Base-by-base conservation (phyloP, 805 yeast genomes). In the Saturnispora quitensis region DNA sequence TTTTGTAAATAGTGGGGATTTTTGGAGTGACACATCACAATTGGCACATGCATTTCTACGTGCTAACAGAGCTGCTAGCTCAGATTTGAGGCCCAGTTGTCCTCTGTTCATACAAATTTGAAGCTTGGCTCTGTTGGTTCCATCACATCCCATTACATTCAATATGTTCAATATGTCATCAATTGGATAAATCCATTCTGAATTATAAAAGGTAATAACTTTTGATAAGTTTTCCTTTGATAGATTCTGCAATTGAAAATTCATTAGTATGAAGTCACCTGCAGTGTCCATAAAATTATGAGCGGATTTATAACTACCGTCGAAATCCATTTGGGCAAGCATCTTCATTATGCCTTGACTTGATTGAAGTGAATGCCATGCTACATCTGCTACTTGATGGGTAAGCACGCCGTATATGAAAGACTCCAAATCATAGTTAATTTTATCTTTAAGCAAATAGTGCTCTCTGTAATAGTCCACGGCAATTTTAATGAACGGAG, bases 311-410 rank as follows among this genome's bases (percentile, higher is more conserved):
- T 60, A 57, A 53, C 75, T 73, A 0, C 81, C 83, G 51, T 66
- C 71, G 59, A 82, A 84, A 53, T 84, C 89, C 33, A 73, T 62
- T 24, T 68, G 69, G 0, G 81, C 69, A 52, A 82, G 56, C 58
- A 73, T 73, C 38, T 70, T 62, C 36, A 84, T 62, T n/a, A 84
- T 58, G 0, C 89, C 89, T 54, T 78, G 75, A 13, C 71, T 63
- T 33, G 78, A 62, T 3, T 77, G 69, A 5, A 81, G 61, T 0
- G 86, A 81, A 61, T 83, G 89, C 89, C 89, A 83, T 25, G 82
- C 71, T 0, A 80, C 74, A 57, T 84, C 89, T 3, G 82, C 72
- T 0, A 82, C 70, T 56, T 83, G 88, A 61, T 83, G 89, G 1
- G 80, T 67, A 51, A 80, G 71, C 0, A 81, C 62, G 0, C 89